Conservation (phyloP, 75 land plant genomes). For the Pinus tabuliformis region DNA sequence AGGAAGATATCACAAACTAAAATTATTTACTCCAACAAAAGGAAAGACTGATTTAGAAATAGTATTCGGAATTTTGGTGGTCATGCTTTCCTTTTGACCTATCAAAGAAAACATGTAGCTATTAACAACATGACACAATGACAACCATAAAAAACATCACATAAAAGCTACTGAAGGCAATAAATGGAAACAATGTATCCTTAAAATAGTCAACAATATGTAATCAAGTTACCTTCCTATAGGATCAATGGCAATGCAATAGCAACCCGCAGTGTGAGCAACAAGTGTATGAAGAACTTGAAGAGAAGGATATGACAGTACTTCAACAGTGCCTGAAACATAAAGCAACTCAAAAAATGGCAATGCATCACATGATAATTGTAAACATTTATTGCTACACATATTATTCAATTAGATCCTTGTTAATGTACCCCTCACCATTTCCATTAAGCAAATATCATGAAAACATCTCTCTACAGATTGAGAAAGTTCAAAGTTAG, state of each 20-base stretch:
- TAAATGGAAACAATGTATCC: neutral
- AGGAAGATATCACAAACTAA: too few relatives aligned
- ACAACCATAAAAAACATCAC: neutral
- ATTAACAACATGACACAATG: neutral
- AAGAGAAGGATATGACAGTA: constrained; percentile 86
- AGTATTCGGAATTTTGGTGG: too few relatives aligned
- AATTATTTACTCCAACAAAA: too few relatives aligned
- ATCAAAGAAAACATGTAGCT: neutral
- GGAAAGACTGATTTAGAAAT: too few relatives aligned
- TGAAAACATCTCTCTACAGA: neutral
- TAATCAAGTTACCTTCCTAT: constrained; percentile 61
- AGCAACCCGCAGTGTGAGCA: constrained; percentile 99
- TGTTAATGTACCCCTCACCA: neutral
- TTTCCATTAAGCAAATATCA: neutral
- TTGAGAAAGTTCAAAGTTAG: neutral
- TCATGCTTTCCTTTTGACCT: too few relatives aligned
- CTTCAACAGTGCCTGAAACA: constrained; percentile 83
- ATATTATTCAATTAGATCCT: neutral
- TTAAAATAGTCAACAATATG: neutral
- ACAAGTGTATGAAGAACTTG: constrained; percentile 64
- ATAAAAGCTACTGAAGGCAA: neutral
- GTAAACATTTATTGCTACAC: neutral
- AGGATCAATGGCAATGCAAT: constrained; percentile 99
- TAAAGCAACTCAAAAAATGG: neutral
- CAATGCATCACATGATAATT: neutral